Evolutionary conservation across 2,329 filamentous ascomycete genomes (phyloP).

Genomic region (Myriosclerotinia duriaeana): DNA sequence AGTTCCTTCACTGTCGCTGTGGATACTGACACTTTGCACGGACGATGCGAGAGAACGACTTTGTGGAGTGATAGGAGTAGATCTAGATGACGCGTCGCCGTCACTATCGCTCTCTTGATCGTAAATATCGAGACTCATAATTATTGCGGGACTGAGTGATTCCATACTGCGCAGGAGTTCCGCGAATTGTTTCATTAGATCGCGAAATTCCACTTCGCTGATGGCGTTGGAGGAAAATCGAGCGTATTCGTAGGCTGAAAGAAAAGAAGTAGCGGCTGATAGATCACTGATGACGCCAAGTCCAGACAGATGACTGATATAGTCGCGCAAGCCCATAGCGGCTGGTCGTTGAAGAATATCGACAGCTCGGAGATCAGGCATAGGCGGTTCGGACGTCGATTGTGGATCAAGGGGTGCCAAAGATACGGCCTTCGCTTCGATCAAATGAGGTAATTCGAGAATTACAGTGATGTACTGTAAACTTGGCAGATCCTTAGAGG

Average conservation of each 20-base stretch:
- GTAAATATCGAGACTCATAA: conserved; percentile 32
- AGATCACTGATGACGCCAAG: conserved; percentile 64
- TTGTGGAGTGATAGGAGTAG: conserved; percentile 28
- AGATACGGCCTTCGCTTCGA: conserved; percentile 91
- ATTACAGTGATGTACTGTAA: conserved; percentile 83
- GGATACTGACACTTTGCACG: conserved; percentile 29
- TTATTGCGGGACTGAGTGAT: conserved; percentile 40
- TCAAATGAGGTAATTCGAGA: conserved; percentile 79
- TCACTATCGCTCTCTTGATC: conserved; percentile 37
- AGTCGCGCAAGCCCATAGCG: conserved; percentile 75
- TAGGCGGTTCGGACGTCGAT: conserved; percentile 44
- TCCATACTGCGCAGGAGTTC: conserved; percentile 76
- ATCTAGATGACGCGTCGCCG: conserved; percentile 32
- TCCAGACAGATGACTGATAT: conserved; percentile 67
- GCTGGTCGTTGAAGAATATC: conserved; percentile 68
- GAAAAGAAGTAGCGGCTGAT: conserved; percentile 57
- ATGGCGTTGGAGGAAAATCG: conserved; percentile 75
- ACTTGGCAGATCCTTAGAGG: conserved; percentile 69
- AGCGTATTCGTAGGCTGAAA: conserved; percentile 76
- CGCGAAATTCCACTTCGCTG: conserved; percentile 68
- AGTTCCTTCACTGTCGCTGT: conserved; percentile 37
- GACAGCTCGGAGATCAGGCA: conserved; percentile 66
- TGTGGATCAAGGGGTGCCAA: conserved; percentile 62
- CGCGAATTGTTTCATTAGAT: conserved; percentile 82
- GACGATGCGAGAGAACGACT: conserved; percentile 36